These are phyloP conservation scores for Chiua virens DNA, from an alignment of 768 basidiomycete genomes.

Conservation along the genomic window DNA sequence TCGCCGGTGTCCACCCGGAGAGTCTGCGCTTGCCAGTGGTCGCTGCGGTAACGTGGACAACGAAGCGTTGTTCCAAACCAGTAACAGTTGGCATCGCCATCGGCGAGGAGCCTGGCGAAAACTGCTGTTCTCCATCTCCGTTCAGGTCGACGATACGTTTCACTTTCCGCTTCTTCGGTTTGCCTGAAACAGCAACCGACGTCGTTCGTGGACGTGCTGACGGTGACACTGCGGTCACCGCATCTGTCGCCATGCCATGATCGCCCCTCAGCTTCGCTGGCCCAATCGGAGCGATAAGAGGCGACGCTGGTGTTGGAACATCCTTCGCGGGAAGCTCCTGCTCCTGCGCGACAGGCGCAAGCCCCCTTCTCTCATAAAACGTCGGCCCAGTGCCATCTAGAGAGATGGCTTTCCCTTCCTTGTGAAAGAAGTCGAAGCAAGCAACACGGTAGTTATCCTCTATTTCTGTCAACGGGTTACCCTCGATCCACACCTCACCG, in stretches of 20 bases:
- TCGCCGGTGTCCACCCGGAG: constrained; percentile 15
- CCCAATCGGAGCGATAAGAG: constrained; percentile 61
- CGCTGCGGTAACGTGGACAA: constrained; percentile 18
- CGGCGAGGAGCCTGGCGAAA: constrained; percentile 18
- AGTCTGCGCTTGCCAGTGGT: constrained; percentile 13
- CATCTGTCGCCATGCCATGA: constrained; percentile 20
- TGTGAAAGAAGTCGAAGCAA: constrained; percentile 83
- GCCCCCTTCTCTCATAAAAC: constrained; percentile 67
- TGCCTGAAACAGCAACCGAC: constrained; percentile 45
- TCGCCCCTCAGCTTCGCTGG: constrained; percentile 20
- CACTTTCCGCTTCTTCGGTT: constrained; percentile 56
- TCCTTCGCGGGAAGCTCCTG: constrained; percentile 54
- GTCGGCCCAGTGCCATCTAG: constrained; percentile 74
- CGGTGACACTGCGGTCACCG: constrained; percentile 24
- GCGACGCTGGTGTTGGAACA: constrained; percentile 51
- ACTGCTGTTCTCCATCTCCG: constrained; percentile 39
- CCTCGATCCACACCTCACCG: constrained; percentile 76
- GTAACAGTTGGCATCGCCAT: constrained; percentile 1
- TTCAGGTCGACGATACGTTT: constrained; percentile 82
- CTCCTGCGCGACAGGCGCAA: constrained; percentile 48
- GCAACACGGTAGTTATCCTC: constrained; percentile 71
- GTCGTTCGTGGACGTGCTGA: constrained; percentile 41
- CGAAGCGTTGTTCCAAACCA: constrained; percentile 6
- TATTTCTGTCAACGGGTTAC: constrained; percentile 75
- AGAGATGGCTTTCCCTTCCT: constrained; percentile 76